Evolutionary conservation across 2,329 filamentous ascomycete genomes (phyloP), one percentile per base, ranked within the genome.

Genomic region (Ceratocystis huliohia): DNA sequence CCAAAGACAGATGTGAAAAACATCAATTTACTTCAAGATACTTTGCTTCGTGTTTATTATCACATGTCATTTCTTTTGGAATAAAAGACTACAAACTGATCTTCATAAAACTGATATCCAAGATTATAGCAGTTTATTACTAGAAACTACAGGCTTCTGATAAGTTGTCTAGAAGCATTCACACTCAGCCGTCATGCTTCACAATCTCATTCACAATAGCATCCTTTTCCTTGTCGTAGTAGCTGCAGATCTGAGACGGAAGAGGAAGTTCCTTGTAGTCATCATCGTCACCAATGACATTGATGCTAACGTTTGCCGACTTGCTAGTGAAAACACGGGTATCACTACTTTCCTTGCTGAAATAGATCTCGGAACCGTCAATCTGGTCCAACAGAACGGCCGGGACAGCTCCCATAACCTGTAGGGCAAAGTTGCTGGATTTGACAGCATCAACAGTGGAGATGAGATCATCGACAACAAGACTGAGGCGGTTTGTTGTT

Each of bases 401-500:
- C 1, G 94, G 94, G 15, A 96, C 83, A 2, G 83, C 84, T 64
- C 92, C 92, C 66, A 95, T 78, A 64, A 99, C 89, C 76, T 96
- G 91, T n/a, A 97, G 80, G 15, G 91, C 92, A 74, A 99, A 96
- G 75, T 94, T 96, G 71, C 88, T 84, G 61, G 88, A 93, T 78
- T 97, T 97, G 80, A 99, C 94, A 28, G 96, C 89, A 73, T 99
- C 94, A 66, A 99, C 85, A 41, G 89, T 91, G 62, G 89, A 95
- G 61, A 97, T 89, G 10, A 97, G 85, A 0, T 86, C 89, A 72
- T 97, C 93, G 65, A 97, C 83, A 64, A 97, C 85, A 65, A 99
- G 83, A 33, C 90, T 95, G 20, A 95, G 80, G 63, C 90, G 87
- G 61, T 82, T 84, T 66, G 88, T 93, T 78, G 96, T 96, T 78